Evolutionary conservation across 2,329 filamentous ascomycete genomes (phyloP), one percentile per base, ranked within the genome.

Genomic region (Blumeria graminis): DNA sequence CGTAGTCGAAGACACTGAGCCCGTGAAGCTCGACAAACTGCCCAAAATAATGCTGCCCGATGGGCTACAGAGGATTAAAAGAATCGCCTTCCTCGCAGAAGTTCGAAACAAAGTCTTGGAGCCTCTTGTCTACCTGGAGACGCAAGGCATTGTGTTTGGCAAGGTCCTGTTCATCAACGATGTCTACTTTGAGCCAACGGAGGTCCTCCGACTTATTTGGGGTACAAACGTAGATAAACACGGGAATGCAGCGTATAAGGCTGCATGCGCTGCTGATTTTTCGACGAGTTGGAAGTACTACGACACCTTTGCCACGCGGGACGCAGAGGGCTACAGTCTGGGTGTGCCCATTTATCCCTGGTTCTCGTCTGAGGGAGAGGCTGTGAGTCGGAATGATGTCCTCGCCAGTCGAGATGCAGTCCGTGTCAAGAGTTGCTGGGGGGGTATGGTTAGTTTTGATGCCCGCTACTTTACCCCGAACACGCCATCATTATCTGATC

Each of bases 351-450:
- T 81, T 58, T 88, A 77, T 66, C 84, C 84, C 0, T 83, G 80
- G 69, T 83, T 84, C 66, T 73, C 76, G 4, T 68, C 65, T 50
- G 70, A 69, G 1, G 76, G 76, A 1, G 66, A 73, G 13, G 77
- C 70, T 0, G 68, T 69, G n/a, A 79, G 74, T 39, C 73, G 82
- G 48, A 70, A 72, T 4, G 82, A 84, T 64, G 79, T 86, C 16
- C 66, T 84, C 1, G 70, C 69, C 0, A 76, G 78, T 56, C 73
- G 66, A 39, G 78, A 81, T 61, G 76, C 82, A 0, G 82, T 88
- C 1, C 75, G 78, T 8, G 83, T 87, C 1, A 76, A 75, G 62
- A 81, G 80, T 60, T 88, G 84, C 68, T 88, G 84, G 84, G 81
- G 82, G 55, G 84, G 84, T 22, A 86, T 87, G 76, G 80, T 78